Base-by-base conservation (phyloP, 2,329 filamentous ascomycete species). In the Madurella mycetomatis region DNA sequence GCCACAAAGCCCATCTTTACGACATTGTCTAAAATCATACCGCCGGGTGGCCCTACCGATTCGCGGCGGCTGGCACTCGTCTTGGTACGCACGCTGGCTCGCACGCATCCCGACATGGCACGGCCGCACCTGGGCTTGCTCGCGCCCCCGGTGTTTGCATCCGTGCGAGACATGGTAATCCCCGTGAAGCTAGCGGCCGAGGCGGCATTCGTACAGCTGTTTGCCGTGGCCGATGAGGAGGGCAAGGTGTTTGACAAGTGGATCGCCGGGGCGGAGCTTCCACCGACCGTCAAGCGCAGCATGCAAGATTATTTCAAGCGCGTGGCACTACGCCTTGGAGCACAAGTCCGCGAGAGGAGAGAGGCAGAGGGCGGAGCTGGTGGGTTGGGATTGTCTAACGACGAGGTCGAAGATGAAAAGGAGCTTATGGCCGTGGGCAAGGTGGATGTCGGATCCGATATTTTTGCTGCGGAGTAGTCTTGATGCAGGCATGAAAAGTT, bases 261-360 rank as follows among this genome's bases (percentile, higher is more conserved):
- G 72, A 85, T 96, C 76, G 77, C 82, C 9, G 84, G 85, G 0
- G 78, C 82, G 48, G 81, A 83, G 2, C 72, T 96, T 55, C 78
- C 85, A 9, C 73, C 88, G 0, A 86, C 83, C 41, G 84, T 84
- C 16, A 94, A 95, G 79, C 82, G 92, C 63, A 91, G 87, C 69
- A 96, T 99, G 87, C 82, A 86, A 55, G 94, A 99, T 70, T 99
- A 99, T 74, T 97, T 97, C 76, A 96, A 96, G 79, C 80, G 94
- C 41, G 89, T 99, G 60, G 90, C 90, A 1, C 71, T 92, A 65
- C 83, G 92, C 63, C 74, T 97, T 17, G 92, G 88, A n/a, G 82
- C 77, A 16, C 94, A 97, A 70, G 91, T 89, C 1, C 82, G 90
- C 58, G 94, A 99, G 74, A 82, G 94, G 64, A 88, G 84, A 66